Conservation (phyloP, 805 yeast genomes). For the Spathaspora sp. region DNA sequence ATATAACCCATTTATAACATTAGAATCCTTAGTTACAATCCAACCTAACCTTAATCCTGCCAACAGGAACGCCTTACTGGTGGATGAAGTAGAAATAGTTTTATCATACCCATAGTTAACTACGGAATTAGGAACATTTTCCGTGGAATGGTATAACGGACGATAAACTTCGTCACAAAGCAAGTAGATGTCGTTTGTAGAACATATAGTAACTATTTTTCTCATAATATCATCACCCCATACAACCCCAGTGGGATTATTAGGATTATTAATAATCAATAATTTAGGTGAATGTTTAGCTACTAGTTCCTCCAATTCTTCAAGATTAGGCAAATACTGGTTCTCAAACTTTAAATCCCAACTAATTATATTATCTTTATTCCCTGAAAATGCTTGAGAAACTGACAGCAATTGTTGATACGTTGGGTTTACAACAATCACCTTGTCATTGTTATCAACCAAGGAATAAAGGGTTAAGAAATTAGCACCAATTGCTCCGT, state of each 20-base stretch:
- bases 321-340: slow-evolving; percentile 33
- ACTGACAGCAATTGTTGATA: slow-evolving; percentile 50
- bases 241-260: slow-evolving; percentile 45
- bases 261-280: slow-evolving; percentile 46
- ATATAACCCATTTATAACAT: slow-evolving; percentile 26
- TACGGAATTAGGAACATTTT: slow-evolving; percentile 33
- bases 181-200: slow-evolving; percentile 26
- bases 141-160: slow-evolving; percentile 44
- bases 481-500: slow-evolving; percentile 57
- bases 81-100: slow-evolving; percentile 46
- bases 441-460: slow-evolving; percentile 44
- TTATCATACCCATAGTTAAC: slow-evolving; percentile 38
- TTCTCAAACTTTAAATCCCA: slow-evolving; percentile 30
- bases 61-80: slow-evolving; percentile 51
- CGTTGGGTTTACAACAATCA: slow-evolving; percentile 45
- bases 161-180: slow-evolving; percentile 54
- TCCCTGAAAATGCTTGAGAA: slow-evolving; percentile 43
- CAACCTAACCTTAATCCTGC: slow-evolving; percentile 56
- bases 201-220: slow-evolving; percentile 36
- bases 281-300: slow-evolving; percentile 34
- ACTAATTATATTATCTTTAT: slow-evolving; percentile 26
- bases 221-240: slow-evolving; percentile 30
- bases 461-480: slow-evolving; percentile 43
- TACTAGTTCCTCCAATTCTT: slow-evolving; percentile 23
- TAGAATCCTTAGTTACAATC: slow-evolving; percentile 37